phyloP scores from a whole-genome alignment of 805 yeast genomes.

The Cyberlindnera sargentensis region DNA sequence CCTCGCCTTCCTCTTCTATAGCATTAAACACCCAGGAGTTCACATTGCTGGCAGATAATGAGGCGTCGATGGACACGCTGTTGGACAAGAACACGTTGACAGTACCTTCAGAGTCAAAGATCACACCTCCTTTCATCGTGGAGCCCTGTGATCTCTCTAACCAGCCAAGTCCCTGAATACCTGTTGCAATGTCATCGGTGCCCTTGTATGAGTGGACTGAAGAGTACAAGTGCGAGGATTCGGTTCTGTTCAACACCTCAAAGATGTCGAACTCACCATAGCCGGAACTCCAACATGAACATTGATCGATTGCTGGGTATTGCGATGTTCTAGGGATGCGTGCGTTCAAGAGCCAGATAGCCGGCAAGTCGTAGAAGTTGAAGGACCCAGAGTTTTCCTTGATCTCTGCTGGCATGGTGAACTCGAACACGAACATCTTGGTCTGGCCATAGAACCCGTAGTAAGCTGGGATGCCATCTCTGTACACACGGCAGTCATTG shows the following conservation, averaged over 20 bases:
- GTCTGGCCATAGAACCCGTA: constrained; percentile 63
- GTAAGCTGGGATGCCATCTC: constrained; percentile 67
- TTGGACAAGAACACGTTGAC: constrained; percentile 57
- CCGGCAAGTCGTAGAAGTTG: constrained; percentile 54
- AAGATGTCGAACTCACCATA: constrained; percentile 77
- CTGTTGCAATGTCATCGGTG: constrained; percentile 51
- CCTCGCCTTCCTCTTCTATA: constrained; percentile 22
- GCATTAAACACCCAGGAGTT: constrained; percentile 37
- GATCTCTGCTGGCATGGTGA: constrained; percentile 55
- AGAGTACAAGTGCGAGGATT: constrained; percentile 47
- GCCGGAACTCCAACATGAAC: constrained; percentile 74
- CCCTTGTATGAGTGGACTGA: constrained; percentile 77
- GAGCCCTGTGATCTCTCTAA: constrained; percentile 43
- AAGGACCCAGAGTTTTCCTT: constrained; percentile 23
- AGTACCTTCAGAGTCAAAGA: constrained; percentile 54
- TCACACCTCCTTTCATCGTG: constrained; percentile 66
- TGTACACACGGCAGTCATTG: constrained; percentile 69
- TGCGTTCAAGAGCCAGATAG: constrained; percentile 70
- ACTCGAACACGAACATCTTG: constrained; percentile 69
- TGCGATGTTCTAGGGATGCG: constrained; percentile 71
- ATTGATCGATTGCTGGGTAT: constrained; percentile 51
- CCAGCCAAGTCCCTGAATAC: constrained; percentile 51
- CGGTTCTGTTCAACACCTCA: constrained; percentile 65
- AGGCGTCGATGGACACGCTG: constrained; percentile 38
- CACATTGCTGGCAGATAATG: constrained; percentile 39